A percentile compares a stretch with the other conserved stretches of the same genome.
Conservation (phyloP, 768 basidiomycete genomes). For the Hygrocybe coccinea region DNA sequence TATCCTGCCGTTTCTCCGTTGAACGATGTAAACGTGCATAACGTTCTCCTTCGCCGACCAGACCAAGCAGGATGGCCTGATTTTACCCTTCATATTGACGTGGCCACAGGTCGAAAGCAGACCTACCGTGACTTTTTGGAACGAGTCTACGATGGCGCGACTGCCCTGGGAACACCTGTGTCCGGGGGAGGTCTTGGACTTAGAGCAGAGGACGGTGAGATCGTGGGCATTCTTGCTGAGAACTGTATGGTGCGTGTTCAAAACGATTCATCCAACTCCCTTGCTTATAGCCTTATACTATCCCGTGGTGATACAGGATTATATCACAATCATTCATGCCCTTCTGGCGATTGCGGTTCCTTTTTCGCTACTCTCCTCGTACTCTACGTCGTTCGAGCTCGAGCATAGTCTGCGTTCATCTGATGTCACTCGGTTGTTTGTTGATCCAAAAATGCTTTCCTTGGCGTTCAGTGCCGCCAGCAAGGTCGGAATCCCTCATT, state of each 20-base stretch:
- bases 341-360: constrained; percentile 47
- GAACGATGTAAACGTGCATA: constrained; percentile 51
- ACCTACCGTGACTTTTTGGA: constrained; percentile 47
- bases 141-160: constrained; percentile 50
- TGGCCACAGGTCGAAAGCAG: constrained; percentile 42
- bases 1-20: constrained; percentile 49
- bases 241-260: constrained; percentile 73
- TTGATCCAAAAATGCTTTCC: constrained; percentile 41
- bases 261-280: background rate
- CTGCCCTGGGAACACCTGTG: constrained; percentile 47
- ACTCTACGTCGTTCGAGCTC: constrained; percentile 55
- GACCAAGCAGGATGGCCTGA: constrained; percentile 56
- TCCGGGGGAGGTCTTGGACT: constrained; percentile 56
- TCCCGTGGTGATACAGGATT: constrained; percentile 43
- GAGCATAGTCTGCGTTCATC: constrained; percentile 46
- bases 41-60: constrained; percentile 50
- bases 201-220: constrained; percentile 41
- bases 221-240: constrained; percentile 65
- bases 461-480: constrained; percentile 37
- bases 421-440: constrained; percentile 49
- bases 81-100: constrained; percentile 53
- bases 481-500: constrained; percentile 30
- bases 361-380: constrained; percentile 48
- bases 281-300: background rate
- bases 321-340: constrained; percentile 45